A percentile compares a stretch with the other conserved stretches of the same genome.
These are phyloP conservation scores for Morella rubra DNA, from an alignment of 306 rosid genomes.

Conservation along the genomic window DNA sequence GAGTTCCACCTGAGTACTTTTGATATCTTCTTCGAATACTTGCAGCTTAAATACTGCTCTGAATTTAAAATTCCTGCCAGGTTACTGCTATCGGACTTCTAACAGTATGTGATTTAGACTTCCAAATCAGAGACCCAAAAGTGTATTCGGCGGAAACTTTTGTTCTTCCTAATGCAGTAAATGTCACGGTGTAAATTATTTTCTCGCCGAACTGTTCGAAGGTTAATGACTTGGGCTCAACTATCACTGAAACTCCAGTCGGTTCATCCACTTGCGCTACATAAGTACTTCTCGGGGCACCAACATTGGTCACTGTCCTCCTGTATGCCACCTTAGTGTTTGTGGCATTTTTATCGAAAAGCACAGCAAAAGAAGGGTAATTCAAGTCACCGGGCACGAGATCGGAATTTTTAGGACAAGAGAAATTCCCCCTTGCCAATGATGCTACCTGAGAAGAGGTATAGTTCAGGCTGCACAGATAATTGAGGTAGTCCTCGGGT, in stretches of 20 bases:
- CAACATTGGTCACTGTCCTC: constrained; percentile 68
- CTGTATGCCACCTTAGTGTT: constrained; percentile 41
- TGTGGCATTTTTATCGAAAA: constrained; percentile 19
- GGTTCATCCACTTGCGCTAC: constrained; percentile 49
- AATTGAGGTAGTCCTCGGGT: constrained; percentile 44
- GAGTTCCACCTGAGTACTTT: not conserved
- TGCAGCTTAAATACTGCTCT: not conserved
- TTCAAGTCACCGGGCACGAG: constrained; percentile 53
- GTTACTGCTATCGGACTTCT: constrained; percentile 71
- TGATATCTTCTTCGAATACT: not conserved
- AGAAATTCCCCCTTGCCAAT: constrained; percentile 38
- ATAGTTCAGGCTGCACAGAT: constrained; percentile 60
- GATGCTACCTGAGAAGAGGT: constrained; percentile 53
- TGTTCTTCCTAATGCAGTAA: constrained; percentile 30
- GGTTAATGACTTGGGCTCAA: constrained; percentile 45
- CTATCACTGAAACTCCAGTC: constrained; percentile 40
- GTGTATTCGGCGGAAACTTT: constrained; percentile 27
- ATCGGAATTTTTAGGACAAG: constrained; percentile 34
- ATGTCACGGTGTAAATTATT: constrained; percentile 53
- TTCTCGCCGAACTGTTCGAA: constrained; percentile 49
- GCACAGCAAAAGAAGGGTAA: constrained; percentile 69
- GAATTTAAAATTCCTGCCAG: constrained; percentile 36
- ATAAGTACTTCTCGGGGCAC: constrained; percentile 42
- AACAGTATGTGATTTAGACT: constrained; percentile 41
- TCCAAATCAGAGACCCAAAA: constrained; percentile 62